A percentile compares a stretch with the other conserved stretches of the same genome.
Conservation (phyloP, 352 stramenopile genomes). For the Globisporangium irregulare region DNA sequence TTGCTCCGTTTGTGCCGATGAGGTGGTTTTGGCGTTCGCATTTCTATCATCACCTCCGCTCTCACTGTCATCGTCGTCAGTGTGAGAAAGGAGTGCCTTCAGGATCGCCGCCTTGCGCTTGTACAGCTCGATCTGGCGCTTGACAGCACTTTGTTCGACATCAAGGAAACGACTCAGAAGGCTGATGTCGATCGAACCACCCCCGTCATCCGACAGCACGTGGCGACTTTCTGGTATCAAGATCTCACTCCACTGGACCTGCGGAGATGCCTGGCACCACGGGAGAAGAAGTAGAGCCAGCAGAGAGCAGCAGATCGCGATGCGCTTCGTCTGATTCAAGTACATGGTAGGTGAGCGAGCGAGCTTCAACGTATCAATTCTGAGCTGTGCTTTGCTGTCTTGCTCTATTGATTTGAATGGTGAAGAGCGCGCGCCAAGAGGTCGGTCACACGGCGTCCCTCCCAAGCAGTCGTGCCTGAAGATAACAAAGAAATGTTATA, state of each 20-base stretch:
- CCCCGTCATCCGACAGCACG: neutral
- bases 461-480: no score
- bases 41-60: no score
- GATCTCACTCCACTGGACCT: neutral
- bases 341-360: neutral
- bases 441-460: no score
- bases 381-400: neutral
- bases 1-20: neutral
- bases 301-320: neutral
- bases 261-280: neutral
- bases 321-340: neutral
- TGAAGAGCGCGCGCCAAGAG: neutral
- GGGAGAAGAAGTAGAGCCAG: neutral
- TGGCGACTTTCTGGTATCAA: neutral
- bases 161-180: neutral
- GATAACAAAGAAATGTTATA: no score
- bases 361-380: no score
- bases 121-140: constrained; percentile 8
- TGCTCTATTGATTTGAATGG: neutral
- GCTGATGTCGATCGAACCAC: neutral
- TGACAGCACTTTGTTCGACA: constrained; percentile 1
- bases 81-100: constrained; percentile 5
- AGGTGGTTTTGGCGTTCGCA: neutral
- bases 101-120: constrained; percentile 8
- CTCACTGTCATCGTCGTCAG: neutral